These are phyloP conservation scores for Phytophthora ohioensis DNA, from an alignment of 352 stramenopile species.

Conservation along the genomic window DNA sequence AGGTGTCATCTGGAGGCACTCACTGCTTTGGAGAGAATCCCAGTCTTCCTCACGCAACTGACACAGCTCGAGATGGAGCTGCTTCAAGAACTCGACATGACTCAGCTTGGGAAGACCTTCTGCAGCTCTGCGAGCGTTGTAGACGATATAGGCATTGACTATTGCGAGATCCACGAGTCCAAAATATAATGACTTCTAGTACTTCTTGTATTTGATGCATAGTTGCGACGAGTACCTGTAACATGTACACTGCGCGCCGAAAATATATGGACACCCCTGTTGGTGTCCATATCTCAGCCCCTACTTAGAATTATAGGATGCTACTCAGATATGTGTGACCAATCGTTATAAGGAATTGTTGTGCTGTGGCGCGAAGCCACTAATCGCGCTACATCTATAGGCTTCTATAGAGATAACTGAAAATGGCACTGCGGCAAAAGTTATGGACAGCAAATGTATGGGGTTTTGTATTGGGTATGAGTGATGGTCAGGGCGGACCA, in stretches of 20 bases:
- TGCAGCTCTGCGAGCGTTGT: not conserved
- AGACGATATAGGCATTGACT: not conserved
- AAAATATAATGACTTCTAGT: not conserved
- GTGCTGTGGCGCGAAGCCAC: too few relatives aligned
- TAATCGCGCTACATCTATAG: too few relatives aligned
- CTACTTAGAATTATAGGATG: too few relatives aligned
- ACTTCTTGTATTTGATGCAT: slow-evolving; percentile 4
- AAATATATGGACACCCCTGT: too few relatives aligned
- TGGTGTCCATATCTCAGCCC: too few relatives aligned
- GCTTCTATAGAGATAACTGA: too few relatives aligned
- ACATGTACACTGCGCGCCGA: not conserved
- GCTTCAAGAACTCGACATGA: slow-evolving; percentile 5
- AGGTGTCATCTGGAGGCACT: not conserved
- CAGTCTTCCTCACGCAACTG: not conserved
- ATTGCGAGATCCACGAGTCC: not conserved
- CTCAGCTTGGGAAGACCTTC: not conserved
- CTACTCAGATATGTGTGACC: too few relatives aligned
- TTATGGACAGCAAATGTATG: too few relatives aligned
- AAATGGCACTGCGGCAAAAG: too few relatives aligned
- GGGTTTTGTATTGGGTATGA: too few relatives aligned
- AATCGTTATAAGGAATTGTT: too few relatives aligned
- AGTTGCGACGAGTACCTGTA: not conserved
- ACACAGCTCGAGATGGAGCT: not conserved
- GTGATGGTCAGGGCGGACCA: too few relatives aligned
- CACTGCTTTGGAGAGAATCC: not conserved